These are phyloP conservation scores for Peziza echinospora DNA, from an alignment of 495 filamentous ascomycete species.

Conservation along the genomic window DNA sequence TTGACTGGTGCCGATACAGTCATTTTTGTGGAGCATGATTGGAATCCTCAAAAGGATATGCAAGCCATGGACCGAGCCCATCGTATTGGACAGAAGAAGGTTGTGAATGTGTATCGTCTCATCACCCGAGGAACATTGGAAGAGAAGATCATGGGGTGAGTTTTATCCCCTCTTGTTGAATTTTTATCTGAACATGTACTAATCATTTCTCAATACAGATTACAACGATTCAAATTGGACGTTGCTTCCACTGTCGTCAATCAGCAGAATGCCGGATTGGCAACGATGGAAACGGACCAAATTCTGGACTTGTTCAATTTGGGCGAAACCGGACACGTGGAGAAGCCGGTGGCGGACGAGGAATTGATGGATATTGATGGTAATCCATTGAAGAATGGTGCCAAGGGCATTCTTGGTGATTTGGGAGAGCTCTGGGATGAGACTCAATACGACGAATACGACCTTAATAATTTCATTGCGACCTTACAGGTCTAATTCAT, in stretches of 20 bases:
- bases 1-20: constrained; percentile 94
- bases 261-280: constrained; percentile 89
- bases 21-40: constrained; percentile 98
- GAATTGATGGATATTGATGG: constrained; percentile 70
- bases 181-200: background rate
- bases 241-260: constrained; percentile 96
- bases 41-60: constrained; percentile 97
- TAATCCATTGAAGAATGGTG: constrained; percentile 81
- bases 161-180: constrained; percentile 7
- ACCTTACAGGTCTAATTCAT: constrained; percentile 48
- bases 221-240: constrained; percentile 99
- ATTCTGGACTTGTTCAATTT: constrained; percentile 92
- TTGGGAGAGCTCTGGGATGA: constrained; percentile 94
- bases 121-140: constrained; percentile 89
- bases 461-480: constrained; percentile 76
- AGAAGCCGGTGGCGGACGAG: constrained; percentile 50
- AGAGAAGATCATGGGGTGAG: constrained; percentile 89
- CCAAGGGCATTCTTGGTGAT: constrained; percentile 83
- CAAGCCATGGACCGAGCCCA: constrained; percentile 98
- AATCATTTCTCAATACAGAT: constrained; percentile 26
- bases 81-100: constrained; percentile 97
- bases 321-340: constrained; percentile 51
- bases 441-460: constrained; percentile 86
- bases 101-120: constrained; percentile 95
- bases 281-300: constrained; percentile 94